Percentiles rank a stretch among this genome's conserved stretches.
These are phyloP conservation scores for Myxozyma monticola DNA, from an alignment of 805 yeast species.

Conservation along the genomic window DNA sequence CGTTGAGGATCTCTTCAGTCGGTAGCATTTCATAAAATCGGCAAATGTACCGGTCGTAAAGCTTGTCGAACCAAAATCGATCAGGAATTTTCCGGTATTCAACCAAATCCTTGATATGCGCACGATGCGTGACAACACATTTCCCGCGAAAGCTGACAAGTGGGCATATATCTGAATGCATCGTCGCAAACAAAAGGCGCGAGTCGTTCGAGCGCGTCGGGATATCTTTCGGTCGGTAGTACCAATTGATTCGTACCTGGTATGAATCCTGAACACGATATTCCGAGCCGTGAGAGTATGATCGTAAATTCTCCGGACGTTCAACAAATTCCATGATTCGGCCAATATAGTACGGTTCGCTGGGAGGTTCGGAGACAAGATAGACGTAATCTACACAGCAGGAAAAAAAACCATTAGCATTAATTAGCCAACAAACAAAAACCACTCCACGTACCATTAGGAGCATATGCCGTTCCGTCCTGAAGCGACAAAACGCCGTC, in stretches of 20 bases:
- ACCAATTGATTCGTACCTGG: slow-evolving; percentile 80
- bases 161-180: slow-evolving; percentile 85
- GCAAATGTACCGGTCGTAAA: slow-evolving; percentile 83
- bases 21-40: slow-evolving; percentile 77
- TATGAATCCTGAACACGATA: slow-evolving; percentile 53
- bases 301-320: slow-evolving; percentile 31
- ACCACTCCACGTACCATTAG: slow-evolving; percentile 37
- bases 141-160: slow-evolving; percentile 70
- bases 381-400: slow-evolving; percentile 59
- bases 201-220: slow-evolving; percentile 67
- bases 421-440: background rate
- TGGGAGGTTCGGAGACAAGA: slow-evolving; percentile 88
- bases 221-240: slow-evolving; percentile 83
- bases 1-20: slow-evolving; percentile 55
- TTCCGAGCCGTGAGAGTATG: slow-evolving; percentile 5
- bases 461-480: slow-evolving; percentile 34
- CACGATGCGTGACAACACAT: slow-evolving; percentile 66
- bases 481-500: slow-evolving; percentile 36
- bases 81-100: slow-evolving; percentile 60
- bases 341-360: slow-evolving; percentile 91
- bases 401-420: background rate
- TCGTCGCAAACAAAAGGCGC: slow-evolving; percentile 74
- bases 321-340: slow-evolving; percentile 70
- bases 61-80: slow-evolving; percentile 77
- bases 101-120: slow-evolving; percentile 62